Percentiles rank a stretch among this genome's conserved stretches.
Conservation (phyloP, 257 asterid species). For the Solanum boliviense region DNA sequence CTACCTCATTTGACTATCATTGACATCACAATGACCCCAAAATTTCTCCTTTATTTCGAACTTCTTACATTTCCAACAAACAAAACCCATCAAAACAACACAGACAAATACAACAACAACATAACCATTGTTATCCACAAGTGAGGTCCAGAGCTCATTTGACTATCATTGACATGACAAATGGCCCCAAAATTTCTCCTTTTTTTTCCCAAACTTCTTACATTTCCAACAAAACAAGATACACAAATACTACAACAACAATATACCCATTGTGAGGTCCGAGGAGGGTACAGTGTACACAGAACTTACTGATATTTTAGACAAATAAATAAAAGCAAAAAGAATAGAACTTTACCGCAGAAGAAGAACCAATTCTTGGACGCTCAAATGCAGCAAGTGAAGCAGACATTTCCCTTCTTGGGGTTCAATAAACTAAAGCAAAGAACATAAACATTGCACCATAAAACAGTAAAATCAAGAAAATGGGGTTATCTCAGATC, state of each 20-base stretch:
- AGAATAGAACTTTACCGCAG: constrained; percentile 41
- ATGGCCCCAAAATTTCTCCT: not conserved
- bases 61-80: not conserved
- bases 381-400: constrained; percentile 75
- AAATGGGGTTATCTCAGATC: not conserved
- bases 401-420: constrained; percentile 48
- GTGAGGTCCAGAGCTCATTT: not conserved
- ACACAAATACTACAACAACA: not conserved
- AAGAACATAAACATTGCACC: not conserved
- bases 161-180: not conserved
- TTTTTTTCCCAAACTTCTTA: not conserved
- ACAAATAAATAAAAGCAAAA: not conserved
- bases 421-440: not conserved
- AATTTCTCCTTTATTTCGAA: not conserved
- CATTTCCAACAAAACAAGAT: not conserved
- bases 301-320: not conserved
- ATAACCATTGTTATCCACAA: not conserved
- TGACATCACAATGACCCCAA: not conserved
- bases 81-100: not conserved
- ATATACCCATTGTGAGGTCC: not conserved
- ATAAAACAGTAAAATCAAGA: not conserved
- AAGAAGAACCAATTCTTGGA: constrained; percentile 81
- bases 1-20: not conserved
- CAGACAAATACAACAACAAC: not conserved
- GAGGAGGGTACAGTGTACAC: not conserved